Percentiles rank a stretch among this genome's conserved stretches.
These are phyloP conservation scores for Pleurotus pulmonarius DNA, from an alignment of 768 basidiomycete genomes.

Conservation along the genomic window DNA sequence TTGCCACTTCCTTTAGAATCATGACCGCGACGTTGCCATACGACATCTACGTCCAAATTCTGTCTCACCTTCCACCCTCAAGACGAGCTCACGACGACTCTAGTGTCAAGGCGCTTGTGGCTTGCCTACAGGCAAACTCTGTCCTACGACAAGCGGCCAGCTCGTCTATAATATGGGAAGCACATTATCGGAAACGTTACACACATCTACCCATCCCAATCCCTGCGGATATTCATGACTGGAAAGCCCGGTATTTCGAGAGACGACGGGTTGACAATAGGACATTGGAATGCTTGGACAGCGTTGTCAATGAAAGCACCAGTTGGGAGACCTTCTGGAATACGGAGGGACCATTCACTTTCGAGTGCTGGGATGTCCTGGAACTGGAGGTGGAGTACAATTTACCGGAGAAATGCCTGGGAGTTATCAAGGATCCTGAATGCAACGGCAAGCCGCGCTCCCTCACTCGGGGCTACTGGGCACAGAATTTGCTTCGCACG, in stretches of 20 bases:
- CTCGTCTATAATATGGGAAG: constrained; percentile 42
- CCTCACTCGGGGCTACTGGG: constrained; percentile 49
- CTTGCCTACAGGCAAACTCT: constrained; percentile 34
- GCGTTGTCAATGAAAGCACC: constrained; percentile 31
- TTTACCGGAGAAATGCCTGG: constrained; percentile 23
- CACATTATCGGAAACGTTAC: constrained; percentile 50
- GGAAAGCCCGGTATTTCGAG: constrained; percentile 41
- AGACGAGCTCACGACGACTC: constrained; percentile 17
- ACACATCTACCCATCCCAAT: constrained; percentile 20
- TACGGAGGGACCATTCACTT: constrained; percentile 34
- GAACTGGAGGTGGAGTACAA: constrained; percentile 33
- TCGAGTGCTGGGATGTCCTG: constrained; percentile 57
- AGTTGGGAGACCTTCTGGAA: constrained; percentile 36
- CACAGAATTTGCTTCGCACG: constrained; percentile 34
- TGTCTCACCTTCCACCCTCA: constrained; percentile 16
- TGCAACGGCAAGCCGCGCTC: constrained; percentile 19
- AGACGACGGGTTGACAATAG: constrained; percentile 40
- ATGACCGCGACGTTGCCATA: constrained; percentile 17
- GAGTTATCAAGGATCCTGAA: background rate
- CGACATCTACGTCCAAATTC: constrained; percentile 24
- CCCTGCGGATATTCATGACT: constrained; percentile 26
- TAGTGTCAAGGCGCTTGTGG: constrained; percentile 28
- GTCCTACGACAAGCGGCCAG: constrained; percentile 42
- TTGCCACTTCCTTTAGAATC: background rate
- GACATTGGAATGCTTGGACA: constrained; percentile 37